These are phyloP conservation scores for Penicillium sp. DNA, from an alignment of 2,329 filamentous ascomycete species.

Conservation along the genomic window DNA sequence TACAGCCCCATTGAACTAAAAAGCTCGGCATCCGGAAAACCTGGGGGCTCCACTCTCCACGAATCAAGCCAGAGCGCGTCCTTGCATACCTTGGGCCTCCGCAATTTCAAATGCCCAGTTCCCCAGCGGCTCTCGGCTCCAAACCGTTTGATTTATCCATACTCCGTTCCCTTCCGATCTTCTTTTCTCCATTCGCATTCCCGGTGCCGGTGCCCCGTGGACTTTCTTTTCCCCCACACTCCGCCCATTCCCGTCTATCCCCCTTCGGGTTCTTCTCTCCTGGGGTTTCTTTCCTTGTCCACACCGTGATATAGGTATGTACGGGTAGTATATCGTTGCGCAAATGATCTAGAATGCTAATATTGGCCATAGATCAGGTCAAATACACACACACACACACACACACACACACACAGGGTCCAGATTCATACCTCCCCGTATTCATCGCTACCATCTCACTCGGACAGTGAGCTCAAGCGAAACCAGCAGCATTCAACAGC, in stretches of 20 bases:
- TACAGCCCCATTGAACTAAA: neutral
- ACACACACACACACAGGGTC: neutral
- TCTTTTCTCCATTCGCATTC: constrained; percentile 11
- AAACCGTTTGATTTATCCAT: constrained; percentile 11
- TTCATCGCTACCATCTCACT: neutral
- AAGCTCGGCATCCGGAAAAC: constrained; percentile 16
- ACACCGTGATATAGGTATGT: neutral
- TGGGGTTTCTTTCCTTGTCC: constrained; percentile 2
- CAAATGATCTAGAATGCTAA: neutral
- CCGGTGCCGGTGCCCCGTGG: constrained; percentile 33
- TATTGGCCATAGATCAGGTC: neutral
- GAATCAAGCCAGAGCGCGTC: constrained; percentile 20
- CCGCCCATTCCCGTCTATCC: constrained; percentile 29
- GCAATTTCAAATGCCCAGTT: constrained; percentile 22
- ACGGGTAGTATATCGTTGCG: neutral
- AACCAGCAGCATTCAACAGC: neutral
- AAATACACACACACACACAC: neutral
- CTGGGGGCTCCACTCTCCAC: constrained; percentile 22
- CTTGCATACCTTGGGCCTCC: constrained; percentile 27
- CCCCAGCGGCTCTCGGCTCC: constrained; percentile 23
- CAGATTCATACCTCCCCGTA: neutral
- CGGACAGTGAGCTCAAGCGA: neutral
- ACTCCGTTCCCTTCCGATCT: neutral
- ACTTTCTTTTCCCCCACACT: constrained; percentile 37
- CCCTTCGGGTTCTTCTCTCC: constrained; percentile 9